Evolutionary conservation across 768 basidiomycete species (phyloP).

Genomic region (Arthromyces matolae): DNA sequence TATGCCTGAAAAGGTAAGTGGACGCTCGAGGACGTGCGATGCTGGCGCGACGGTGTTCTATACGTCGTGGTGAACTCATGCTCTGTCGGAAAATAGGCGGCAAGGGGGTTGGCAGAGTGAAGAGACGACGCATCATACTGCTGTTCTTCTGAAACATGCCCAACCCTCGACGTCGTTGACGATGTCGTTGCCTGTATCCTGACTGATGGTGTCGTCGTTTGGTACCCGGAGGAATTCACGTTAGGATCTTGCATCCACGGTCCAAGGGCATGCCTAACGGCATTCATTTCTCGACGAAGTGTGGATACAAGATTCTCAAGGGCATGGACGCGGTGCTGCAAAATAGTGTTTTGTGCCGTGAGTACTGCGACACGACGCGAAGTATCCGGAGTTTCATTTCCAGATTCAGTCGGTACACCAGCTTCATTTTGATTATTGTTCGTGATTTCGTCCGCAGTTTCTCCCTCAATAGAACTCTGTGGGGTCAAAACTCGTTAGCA

Average conservation of each 20-base stretch:
- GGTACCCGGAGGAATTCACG: background rate
- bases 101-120: conserved; percentile 11
- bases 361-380: conserved; percentile 38
- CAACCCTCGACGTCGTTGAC: conserved; percentile 22
- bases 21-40: conserved; percentile 2
- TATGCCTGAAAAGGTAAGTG: conserved; percentile 1
- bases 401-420: background rate
- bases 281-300: conserved; percentile 54
- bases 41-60: background rate
- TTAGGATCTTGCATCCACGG: conserved; percentile 33
- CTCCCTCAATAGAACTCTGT: background rate
- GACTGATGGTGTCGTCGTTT: conserved; percentile 23
- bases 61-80: conserved; percentile 8
- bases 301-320: conserved; percentile 53
- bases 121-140: background rate
- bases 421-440: background rate
- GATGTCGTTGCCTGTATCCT: conserved; percentile 20
- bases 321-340: conserved; percentile 54
- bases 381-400: conserved; percentile 36
- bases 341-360: conserved; percentile 59
- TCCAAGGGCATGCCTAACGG: conserved; percentile 55
- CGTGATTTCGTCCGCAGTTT: background rate
- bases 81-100: conserved; percentile 19
- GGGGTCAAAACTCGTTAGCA: background rate
- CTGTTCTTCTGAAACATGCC: conserved; percentile 2